Evolutionary conservation across 2,329 filamentous ascomycete genomes (phyloP).

Genomic region (Colletotrichum truncatum): DNA sequence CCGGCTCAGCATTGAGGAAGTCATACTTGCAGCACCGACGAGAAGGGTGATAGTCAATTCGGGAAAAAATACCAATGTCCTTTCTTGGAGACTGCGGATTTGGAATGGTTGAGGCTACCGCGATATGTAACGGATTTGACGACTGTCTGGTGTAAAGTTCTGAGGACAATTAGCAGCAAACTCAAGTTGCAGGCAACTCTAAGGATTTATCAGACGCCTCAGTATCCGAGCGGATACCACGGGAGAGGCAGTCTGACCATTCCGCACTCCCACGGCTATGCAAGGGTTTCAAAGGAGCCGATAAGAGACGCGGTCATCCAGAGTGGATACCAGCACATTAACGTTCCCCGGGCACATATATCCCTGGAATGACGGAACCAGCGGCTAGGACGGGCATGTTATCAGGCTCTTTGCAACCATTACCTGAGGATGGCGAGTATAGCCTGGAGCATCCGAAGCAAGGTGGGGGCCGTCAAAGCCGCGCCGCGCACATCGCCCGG

Average conservation of each 20-base stretch:
- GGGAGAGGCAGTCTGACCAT: slow-evolving; percentile 9
- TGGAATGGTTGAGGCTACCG: not conserved
- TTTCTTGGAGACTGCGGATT: not conserved
- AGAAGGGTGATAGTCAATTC: not conserved
- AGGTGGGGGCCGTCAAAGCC: slow-evolving; percentile 19
- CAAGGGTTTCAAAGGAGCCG: slow-evolving; percentile 20
- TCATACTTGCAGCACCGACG: slow-evolving; percentile 47
- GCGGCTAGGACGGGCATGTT: not conserved
- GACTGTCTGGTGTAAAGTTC: not conserved
- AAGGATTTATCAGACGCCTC: slow-evolving; percentile 9
- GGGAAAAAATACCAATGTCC: not conserved
- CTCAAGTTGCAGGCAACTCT: not conserved
- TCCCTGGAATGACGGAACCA: slow-evolving; percentile 18
- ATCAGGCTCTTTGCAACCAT: not conserved
- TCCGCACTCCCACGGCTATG: slow-evolving; percentile 30
- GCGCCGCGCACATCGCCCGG: slow-evolving; percentile 37
- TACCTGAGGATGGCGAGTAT: slow-evolving; percentile 15
- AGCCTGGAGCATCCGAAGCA: slow-evolving; percentile 27
- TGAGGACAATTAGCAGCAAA: not conserved
- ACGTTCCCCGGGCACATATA: not conserved
- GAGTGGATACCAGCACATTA: not conserved
- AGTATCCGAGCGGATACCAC: not conserved
- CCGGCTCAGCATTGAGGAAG: slow-evolving; percentile 58
- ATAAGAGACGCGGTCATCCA: slow-evolving; percentile 10
- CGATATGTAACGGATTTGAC: not conserved